A percentile compares a stretch with the other conserved stretches of the same genome.
phyloP scores from a whole-genome alignment of 2,329 filamentous ascomycete species.

The Colletotrichum zoysiae region DNA sequence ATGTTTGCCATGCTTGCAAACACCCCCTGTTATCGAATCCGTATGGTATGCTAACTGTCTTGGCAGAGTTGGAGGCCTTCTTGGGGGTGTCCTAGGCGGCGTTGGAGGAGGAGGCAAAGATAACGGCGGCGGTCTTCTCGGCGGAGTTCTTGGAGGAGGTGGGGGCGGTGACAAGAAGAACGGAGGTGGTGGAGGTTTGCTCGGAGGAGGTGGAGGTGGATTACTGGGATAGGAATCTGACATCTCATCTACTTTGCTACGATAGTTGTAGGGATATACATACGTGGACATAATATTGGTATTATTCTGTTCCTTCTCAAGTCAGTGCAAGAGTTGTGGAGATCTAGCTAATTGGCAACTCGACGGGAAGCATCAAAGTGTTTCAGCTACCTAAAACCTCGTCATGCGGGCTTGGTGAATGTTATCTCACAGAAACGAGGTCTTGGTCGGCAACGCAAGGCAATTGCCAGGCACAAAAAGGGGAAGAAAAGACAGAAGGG shows the following conservation, averaged over 20 bases:
- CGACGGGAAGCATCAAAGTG: no score
- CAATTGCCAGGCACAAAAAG: no score
- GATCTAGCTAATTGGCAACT: no score
- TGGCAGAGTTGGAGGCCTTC: conserved; percentile 22
- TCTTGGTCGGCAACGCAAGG: no score
- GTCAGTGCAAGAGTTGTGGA: no score
- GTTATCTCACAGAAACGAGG: no score
- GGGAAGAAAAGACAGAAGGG: no score
- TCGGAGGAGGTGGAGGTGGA: conserved; percentile 18
- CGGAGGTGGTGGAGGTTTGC: conserved; percentile 14
- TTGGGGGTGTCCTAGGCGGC: conserved; percentile 36
- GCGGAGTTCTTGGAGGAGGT: conserved; percentile 34
- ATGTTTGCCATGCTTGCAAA: background rate
- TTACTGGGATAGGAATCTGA: background rate
- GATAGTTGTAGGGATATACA: background rate
- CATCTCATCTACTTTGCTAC: background rate
- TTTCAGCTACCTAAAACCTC: no score
- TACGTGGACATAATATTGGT: background rate
- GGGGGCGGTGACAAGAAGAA: conserved; percentile 14
- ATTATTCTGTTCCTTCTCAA: background rate
- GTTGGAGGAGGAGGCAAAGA: conserved; percentile 15
- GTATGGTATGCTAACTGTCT: background rate
- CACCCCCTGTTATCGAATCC: fast-evolving
- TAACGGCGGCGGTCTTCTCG: conserved; percentile 12
- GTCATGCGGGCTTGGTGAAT: no score